Evolutionary conservation across 2,329 filamentous ascomycete genomes (phyloP).

Genomic region (Cercospora berteroae): DNA sequence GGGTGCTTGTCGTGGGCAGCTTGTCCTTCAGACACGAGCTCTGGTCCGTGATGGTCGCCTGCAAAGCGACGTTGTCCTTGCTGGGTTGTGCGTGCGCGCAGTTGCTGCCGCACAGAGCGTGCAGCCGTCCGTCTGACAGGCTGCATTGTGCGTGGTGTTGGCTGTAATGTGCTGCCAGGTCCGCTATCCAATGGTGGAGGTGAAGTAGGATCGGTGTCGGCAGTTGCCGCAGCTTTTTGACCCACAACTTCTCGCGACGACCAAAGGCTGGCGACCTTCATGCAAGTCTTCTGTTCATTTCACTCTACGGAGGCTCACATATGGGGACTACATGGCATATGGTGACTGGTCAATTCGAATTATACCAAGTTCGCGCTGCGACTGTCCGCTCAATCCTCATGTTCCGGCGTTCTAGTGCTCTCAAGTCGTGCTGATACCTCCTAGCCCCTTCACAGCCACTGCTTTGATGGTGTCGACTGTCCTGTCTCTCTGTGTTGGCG

Average conservation of each 20-base stretch:
- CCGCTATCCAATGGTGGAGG: neutral
- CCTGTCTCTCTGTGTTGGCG: neutral
- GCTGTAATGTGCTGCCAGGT: neutral
- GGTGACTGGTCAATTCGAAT: neutral
- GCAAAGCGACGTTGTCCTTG: constrained; percentile 43
- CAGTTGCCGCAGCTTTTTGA: neutral
- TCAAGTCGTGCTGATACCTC: neutral
- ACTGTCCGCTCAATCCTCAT: neutral
- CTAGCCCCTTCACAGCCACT: neutral
- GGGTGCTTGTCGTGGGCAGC: constrained; percentile 36
- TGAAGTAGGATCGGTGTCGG: constrained; percentile 1
- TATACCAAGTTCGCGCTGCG: neutral
- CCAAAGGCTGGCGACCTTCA: neutral
- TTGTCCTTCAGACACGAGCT: constrained; percentile 33
- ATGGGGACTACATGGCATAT: neutral
- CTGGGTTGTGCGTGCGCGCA: constrained; percentile 38
- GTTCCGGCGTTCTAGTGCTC: neutral
- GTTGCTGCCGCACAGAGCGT: constrained; percentile 40
- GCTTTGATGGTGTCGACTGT: neutral
- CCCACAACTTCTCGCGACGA: neutral
- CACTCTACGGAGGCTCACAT: neutral
- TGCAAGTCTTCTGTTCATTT: neutral
- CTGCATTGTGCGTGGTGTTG: constrained; percentile 42
- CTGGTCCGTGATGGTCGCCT: constrained; percentile 39
- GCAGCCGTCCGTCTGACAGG: constrained; percentile 46